Conservation (phyloP, 441 rosid species). For the Pelargonium fulgidum region DNA sequence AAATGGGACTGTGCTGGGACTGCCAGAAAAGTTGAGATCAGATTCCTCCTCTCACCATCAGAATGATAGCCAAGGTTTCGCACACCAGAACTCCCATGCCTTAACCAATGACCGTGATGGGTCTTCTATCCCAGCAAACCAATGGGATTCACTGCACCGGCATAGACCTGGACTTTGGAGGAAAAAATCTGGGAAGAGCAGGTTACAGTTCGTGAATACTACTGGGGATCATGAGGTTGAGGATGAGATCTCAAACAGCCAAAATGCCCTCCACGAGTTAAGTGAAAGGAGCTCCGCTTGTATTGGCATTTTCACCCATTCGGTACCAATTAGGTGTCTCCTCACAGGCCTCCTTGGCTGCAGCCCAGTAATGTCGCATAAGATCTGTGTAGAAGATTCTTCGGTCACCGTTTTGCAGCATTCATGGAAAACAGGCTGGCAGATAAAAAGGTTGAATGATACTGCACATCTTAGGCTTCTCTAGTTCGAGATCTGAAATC, state of each 20-base stretch:
- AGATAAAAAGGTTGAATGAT: conserved; percentile 78
- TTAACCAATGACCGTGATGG: conserved; percentile 42
- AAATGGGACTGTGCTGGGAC: conserved; percentile 50
- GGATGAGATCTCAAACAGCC: conserved; percentile 51
- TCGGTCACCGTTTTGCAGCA: conserved; percentile 78
- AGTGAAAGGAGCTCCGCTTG: conserved; percentile 42
- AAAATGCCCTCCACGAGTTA: conserved; percentile 37
- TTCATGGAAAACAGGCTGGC: conserved; percentile 85
- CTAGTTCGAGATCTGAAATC: conserved; percentile 28
- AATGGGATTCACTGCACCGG: conserved; percentile 60
- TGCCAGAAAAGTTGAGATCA: conserved; percentile 58
- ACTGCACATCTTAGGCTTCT: conserved; percentile 83
- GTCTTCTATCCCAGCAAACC: conserved; percentile 39
- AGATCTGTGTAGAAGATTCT: conserved; percentile 79
- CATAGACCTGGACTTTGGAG: conserved; percentile 51
- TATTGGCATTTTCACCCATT: conserved; percentile 73
- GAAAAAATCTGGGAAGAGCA: conserved; percentile 86
- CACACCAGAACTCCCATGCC: conserved; percentile 33
- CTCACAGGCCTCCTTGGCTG: conserved; percentile 74
- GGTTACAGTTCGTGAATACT: conserved; percentile 67
- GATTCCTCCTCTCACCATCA: conserved; percentile 46
- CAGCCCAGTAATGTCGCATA: conserved; percentile 62
- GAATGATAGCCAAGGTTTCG: conserved; percentile 40
- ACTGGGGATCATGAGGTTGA: conserved; percentile 64
- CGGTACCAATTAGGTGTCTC: conserved; percentile 72